phyloP scores from a whole-genome alignment of 2,329 filamentous ascomycete species.

The Ceratocystis cacaofunesta region DNA sequence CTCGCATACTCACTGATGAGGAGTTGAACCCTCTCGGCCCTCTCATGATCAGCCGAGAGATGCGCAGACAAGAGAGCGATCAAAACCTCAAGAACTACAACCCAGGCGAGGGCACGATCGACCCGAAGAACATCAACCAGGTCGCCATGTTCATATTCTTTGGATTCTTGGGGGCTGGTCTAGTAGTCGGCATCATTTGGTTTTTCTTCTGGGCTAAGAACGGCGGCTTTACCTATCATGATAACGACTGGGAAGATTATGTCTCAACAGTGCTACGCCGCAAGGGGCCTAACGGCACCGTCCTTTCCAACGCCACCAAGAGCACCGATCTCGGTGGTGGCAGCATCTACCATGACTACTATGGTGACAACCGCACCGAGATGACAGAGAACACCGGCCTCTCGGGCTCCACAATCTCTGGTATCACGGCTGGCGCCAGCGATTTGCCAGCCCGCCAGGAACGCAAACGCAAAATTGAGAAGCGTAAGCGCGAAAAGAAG shows the following conservation, averaged over 20 bases:
- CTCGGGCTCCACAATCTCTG: constrained; percentile 27
- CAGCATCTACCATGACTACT: constrained; percentile 64
- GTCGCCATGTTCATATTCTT: constrained; percentile 72
- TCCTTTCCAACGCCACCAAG: constrained; percentile 67
- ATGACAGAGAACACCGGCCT: constrained; percentile 33
- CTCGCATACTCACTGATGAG: constrained; percentile 5
- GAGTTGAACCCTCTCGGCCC: constrained; percentile 23
- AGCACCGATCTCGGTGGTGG: constrained; percentile 77
- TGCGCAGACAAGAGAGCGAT: constrained; percentile 28
- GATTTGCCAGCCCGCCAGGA: constrained; percentile 42
- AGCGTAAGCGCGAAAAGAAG: constrained; percentile 29
- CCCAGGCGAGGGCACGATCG: constrained; percentile 35
- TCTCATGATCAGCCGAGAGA: constrained; percentile 30
- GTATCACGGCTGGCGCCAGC: constrained; percentile 41
- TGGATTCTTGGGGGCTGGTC: constrained; percentile 61
- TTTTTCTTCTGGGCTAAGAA: constrained; percentile 99
- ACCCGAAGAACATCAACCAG: constrained; percentile 45
- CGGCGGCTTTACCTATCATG: constrained; percentile 74
- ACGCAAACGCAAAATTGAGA: constrained; percentile 38
- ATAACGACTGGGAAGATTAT: constrained; percentile 95
- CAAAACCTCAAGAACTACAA: constrained; percentile 25
- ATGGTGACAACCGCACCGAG: constrained; percentile 33
- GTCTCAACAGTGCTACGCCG: constrained; percentile 84
- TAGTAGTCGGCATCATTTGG: constrained; percentile 70
- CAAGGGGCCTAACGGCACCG: constrained; percentile 76